Conservation (phyloP, 2,329 filamentous ascomycete species). For the Blumeria graminis region DNA sequence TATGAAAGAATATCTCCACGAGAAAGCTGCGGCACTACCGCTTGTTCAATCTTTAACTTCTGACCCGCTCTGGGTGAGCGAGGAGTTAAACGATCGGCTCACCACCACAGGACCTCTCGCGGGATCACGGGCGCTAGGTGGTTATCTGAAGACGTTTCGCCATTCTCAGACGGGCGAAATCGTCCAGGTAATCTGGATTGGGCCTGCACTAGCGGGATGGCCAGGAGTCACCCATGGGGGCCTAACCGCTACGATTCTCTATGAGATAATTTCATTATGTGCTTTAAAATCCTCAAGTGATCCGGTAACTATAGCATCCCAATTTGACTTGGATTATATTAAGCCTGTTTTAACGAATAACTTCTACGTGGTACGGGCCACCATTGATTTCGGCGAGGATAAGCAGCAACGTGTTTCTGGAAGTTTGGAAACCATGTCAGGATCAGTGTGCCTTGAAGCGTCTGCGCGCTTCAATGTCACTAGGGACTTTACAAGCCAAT, state of each 20-base stretch:
- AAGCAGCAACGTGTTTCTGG: constrained; percentile 22
- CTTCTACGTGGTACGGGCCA: constrained; percentile 37
- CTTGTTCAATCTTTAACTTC: constrained; percentile 22
- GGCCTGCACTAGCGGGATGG: constrained; percentile 41
- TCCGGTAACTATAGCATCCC: constrained; percentile 29
- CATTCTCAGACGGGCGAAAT: constrained; percentile 31
- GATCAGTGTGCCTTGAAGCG: constrained; percentile 31
- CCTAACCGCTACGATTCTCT: constrained; percentile 38
- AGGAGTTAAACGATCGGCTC: constrained; percentile 13
- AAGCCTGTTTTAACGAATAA: constrained; percentile 31
- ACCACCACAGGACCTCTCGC: constrained; percentile 19
- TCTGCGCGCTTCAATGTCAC: constrained; percentile 34
- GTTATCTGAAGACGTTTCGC: constrained; percentile 38
- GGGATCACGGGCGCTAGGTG: constrained; percentile 20
- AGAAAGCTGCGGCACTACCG: constrained; percentile 22
- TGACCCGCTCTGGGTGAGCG: constrained; percentile 18
- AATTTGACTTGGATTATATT: constrained; percentile 35
- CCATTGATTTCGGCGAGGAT: constrained; percentile 9
- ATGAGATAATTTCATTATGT: constrained; percentile 44
- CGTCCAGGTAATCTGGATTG: constrained; percentile 42
- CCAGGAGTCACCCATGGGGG: constrained; percentile 50
- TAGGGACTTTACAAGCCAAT: constrained; percentile 14
- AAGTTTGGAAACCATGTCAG: constrained; percentile 28
- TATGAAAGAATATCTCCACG: constrained; percentile 19
- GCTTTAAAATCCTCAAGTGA: constrained; percentile 24